Base-by-base conservation (phyloP, 805 yeast species). In the Yarrowia porcina region DNA sequence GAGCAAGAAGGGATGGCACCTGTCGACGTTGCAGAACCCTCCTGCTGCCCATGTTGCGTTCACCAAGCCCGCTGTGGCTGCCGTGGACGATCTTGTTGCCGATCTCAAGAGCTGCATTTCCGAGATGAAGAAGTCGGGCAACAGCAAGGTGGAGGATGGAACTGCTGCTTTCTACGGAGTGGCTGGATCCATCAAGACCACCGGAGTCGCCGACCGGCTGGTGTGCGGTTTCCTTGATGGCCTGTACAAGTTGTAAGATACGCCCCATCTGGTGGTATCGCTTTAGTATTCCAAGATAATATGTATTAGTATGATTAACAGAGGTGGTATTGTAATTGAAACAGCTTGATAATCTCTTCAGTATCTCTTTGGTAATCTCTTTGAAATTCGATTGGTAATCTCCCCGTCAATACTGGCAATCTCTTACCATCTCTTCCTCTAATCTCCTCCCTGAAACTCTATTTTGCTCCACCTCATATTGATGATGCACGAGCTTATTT, bases 131-230 rank as follows among this genome's bases (percentile, higher is more conserved):
- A 35, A 25, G 41, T 15, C 25, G 6, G 73, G 65, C 12, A 11
- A 61, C 71, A 69, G 73, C 69, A 60, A 70, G 56, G 63, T 35
- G 17, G 65, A 64, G 17, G 78, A 78, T 10, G 82, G 83, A 20
- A 90, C 97, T 1, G 94, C 96, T 15, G 96, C 94, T 3, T 72
- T 93, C 47, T 93, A 93, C 70, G 99, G 99, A 67, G 96, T 93
- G 50, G 98, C 98, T 1, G 97, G 97, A 8, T 89, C 94, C 70
- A 83, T 94, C 21, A 78, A 82, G 64, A 90, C 97, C 0, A 82
- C 85, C 0, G 94, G 96, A 2, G 85, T 94, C 13, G 97, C 91
- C 11, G 96, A 88, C 64, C 80, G 81, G 63, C 74, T 93, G 11
- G 88, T 93, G 41, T 87, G 82, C 13, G 92, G 88, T 0, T 93